A percentile compares a stretch with the other conserved stretches of the same genome.
Evolutionary conservation across 257 asterid species (phyloP).

Genomic region (Lycium barbarum): DNA sequence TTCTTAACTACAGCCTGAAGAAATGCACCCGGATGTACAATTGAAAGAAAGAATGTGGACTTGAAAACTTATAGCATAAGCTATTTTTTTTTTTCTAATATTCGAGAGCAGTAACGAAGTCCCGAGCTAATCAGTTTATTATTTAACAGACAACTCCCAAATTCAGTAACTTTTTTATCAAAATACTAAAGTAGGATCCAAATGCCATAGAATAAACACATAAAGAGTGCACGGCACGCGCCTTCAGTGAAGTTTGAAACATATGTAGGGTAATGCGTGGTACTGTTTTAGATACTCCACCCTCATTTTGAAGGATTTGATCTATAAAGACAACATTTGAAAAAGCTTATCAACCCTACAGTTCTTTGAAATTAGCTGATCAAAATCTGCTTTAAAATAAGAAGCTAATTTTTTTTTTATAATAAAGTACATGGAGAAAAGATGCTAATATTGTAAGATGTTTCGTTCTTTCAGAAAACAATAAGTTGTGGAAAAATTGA

Average conservation of each 20-base stretch:
- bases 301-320: not conserved
- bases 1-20: constrained; percentile 8
- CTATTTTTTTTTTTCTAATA: not conserved
- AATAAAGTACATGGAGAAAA: not conserved
- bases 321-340: constrained; percentile 3
- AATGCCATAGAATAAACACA: not conserved
- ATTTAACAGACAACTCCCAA: not conserved
- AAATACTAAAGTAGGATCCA: not conserved
- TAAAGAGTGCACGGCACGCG: not conserved
- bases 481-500: not conserved
- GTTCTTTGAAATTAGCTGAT: not conserved
- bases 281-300: not conserved
- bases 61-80: not conserved
- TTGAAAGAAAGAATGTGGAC: not conserved
- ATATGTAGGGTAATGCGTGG: not conserved
- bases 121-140: not conserved
- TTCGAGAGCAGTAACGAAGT: not conserved
- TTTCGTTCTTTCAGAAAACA: not conserved
- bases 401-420: not conserved
- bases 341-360: not conserved
- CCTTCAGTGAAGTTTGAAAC: not conserved
- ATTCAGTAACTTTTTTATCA: not conserved
- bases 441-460: not conserved
- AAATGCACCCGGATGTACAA: not conserved
- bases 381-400: constrained; percentile 12